Conservation (phyloP, 73 alveolate genomes). For the Stentor roeselii region DNA sequence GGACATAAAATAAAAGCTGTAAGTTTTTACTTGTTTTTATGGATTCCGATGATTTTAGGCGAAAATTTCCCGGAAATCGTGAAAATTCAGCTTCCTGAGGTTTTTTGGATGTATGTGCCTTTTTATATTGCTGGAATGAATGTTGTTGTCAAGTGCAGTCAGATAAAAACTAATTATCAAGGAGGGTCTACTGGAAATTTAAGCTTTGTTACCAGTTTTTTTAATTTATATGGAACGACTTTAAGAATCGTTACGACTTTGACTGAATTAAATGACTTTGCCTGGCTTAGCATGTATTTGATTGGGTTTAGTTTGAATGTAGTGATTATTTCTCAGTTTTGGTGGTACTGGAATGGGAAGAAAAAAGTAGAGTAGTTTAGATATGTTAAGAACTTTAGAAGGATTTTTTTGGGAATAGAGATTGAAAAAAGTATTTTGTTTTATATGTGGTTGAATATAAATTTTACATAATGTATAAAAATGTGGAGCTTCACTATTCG, state of each 20-base stretch:
- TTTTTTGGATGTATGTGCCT: conserved; percentile 50
- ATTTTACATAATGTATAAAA: too few relatives aligned
- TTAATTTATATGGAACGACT: conserved; percentile 68
- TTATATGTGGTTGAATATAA: too few relatives aligned
- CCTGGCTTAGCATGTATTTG: background rate
- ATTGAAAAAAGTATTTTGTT: too few relatives aligned
- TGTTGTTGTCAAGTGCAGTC: conserved; percentile 64
- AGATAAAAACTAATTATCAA: conserved; percentile 60
- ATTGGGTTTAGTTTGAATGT: conserved; percentile 15
- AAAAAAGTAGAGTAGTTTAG: background rate
- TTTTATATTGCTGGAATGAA: background rate
- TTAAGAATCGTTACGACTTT: conserved; percentile 81
- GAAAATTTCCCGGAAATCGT: conserved; percentile 32
- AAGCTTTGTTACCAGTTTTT: conserved; percentile 65
- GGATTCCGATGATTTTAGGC: conserved; percentile 8
- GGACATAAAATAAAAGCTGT: conserved; percentile 38
- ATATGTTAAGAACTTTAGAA: too few relatives aligned
- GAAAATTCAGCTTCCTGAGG: conserved; percentile 52
- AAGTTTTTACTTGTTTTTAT: conserved; percentile 35
- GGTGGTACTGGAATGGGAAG: conserved; percentile 25
- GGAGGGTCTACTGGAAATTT: conserved; percentile 83
- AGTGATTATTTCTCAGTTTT: conserved; percentile 17
- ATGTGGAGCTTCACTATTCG: too few relatives aligned
- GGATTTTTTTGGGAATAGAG: too few relatives aligned
- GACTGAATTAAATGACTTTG: conserved; percentile 60